Conservation (phyloP, 2,329 filamentous ascomycete genomes). For the Dryadomyces quercivorus region DNA sequence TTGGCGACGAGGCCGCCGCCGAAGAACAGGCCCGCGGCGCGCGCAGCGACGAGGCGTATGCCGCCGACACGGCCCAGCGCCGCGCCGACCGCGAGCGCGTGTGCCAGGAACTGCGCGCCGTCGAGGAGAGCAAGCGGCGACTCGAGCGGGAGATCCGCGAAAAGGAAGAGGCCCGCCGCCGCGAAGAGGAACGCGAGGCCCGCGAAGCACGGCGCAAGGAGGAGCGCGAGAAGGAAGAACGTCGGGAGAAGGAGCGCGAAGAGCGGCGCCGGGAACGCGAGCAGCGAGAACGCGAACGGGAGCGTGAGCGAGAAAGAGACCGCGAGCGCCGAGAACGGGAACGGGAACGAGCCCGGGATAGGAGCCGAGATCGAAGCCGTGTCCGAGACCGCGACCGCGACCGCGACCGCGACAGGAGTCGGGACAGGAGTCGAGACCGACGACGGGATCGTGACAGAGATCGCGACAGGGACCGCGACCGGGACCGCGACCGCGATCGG, state of each 20-base stretch:
- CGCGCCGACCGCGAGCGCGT: slow-evolving; percentile 48
- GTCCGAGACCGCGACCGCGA: slow-evolving; percentile 15
- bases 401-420: slow-evolving; percentile 11
- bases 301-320: slow-evolving; percentile 8
- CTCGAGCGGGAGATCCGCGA: slow-evolving; percentile 45
- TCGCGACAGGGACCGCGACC: slow-evolving; percentile 7
- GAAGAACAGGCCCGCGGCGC: slow-evolving; percentile 52
- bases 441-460: slow-evolving; percentile 11
- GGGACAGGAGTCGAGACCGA: not conserved
- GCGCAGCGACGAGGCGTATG: slow-evolving; percentile 66
- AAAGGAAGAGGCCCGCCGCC: slow-evolving; percentile 25
- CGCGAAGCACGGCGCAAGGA: slow-evolving; percentile 27
- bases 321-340: slow-evolving; percentile 6
- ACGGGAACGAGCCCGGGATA: slow-evolving; percentile 14
- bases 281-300: slow-evolving; percentile 20
- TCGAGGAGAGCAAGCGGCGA: slow-evolving; percentile 48
- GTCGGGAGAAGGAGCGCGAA: slow-evolving; percentile 20
- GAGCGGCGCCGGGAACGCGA: slow-evolving; percentile 14
- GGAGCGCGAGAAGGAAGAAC: slow-evolving; percentile 24
- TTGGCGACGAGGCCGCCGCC: slow-evolving; percentile 56
- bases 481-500: not conserved
- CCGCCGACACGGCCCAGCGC: slow-evolving; percentile 49
- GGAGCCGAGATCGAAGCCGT: slow-evolving; percentile 9
- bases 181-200: slow-evolving; percentile 29
- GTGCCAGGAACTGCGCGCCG: slow-evolving; percentile 45